Percentiles rank a stretch among this genome's conserved stretches.
Evolutionary conservation across 768 basidiomycete species (phyloP).

Genomic region (Termitomyces sp.): DNA sequence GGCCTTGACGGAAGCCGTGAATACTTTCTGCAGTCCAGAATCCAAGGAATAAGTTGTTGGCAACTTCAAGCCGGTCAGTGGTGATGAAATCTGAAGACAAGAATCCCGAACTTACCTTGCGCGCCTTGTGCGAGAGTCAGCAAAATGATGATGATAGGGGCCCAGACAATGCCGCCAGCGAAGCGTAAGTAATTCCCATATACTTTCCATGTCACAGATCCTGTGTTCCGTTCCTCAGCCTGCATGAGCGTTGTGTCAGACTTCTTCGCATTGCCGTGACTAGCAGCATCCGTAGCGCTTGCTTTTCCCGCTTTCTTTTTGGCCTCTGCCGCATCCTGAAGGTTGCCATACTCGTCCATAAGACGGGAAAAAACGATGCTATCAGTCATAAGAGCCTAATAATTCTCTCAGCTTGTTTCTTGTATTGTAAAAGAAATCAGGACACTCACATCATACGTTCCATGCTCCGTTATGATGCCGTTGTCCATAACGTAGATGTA

Average conservation of each 20-base stretch:
- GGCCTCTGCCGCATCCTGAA: slow-evolving; percentile 26
- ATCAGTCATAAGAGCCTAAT: slow-evolving; percentile 41
- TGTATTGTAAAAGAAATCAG: not conserved
- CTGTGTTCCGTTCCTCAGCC: slow-evolving; percentile 53
- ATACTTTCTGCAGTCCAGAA: slow-evolving; percentile 67
- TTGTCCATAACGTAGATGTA: slow-evolving; percentile 63
- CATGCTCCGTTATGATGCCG: slow-evolving; percentile 57
- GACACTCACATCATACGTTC: slow-evolving; percentile 47
- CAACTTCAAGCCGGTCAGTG: slow-evolving; percentile 34
- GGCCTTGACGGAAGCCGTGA: slow-evolving; percentile 47
- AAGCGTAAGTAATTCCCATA: slow-evolving; percentile 45
- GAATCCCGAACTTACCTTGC: slow-evolving; percentile 32
- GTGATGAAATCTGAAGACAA: not conserved
- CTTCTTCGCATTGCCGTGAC: slow-evolving; percentile 19
- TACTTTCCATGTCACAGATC: slow-evolving; percentile 45
- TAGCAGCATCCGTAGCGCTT: not conserved
- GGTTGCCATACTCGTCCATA: slow-evolving; percentile 53
- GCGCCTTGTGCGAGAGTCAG: slow-evolving; percentile 45
- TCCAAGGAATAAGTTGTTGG: slow-evolving; percentile 64
- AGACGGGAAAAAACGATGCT: slow-evolving; percentile 45
- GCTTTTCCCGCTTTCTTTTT: slow-evolving; percentile 8
- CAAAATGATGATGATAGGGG: slow-evolving; percentile 39
- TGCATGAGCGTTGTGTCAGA: slow-evolving; percentile 38
- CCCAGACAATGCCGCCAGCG: slow-evolving; percentile 47
- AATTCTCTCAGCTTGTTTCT: not conserved